phyloP scores from a whole-genome alignment of 192 early-diverging fungal genomes.

The Physocladia obscura region DNA sequence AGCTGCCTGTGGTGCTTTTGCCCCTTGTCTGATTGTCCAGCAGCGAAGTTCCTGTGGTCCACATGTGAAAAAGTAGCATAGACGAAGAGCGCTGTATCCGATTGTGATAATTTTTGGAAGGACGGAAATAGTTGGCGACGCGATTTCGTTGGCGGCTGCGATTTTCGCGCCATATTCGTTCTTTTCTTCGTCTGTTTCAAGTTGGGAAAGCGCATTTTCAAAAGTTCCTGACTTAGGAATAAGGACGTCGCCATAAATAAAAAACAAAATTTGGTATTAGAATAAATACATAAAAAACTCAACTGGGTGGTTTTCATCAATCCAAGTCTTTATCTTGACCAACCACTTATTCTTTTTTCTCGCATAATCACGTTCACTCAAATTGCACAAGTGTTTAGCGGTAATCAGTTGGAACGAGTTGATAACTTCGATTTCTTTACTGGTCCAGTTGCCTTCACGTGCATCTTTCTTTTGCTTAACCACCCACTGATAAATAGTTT shows the following conservation, averaged over 20 bases:
- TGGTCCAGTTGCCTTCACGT: conserved; percentile 85
- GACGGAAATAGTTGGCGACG: conserved; percentile 48
- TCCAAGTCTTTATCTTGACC: conserved; percentile 86
- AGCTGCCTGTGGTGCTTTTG: conserved; percentile 88
- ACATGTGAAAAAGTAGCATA: conserved; percentile 93
- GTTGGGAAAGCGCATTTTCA: conserved; percentile 63
- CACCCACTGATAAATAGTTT: conserved; percentile 79
- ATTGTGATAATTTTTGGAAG: conserved; percentile 88
- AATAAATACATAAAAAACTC: not conserved
- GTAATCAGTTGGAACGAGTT: conserved; percentile 84
- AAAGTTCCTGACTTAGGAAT: conserved; percentile 88
- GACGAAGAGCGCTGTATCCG: conserved; percentile 83
- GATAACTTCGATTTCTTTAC: conserved; percentile 89
- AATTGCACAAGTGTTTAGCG: conserved; percentile 87
- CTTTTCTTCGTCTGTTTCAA: conserved; percentile 58
- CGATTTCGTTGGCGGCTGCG: conserved; percentile 53
- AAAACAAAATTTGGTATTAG: not conserved
- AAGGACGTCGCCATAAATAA: conserved; percentile 66
- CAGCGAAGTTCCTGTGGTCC: conserved; percentile 89
- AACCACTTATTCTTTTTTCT: conserved; percentile 96
- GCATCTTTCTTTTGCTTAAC: conserved; percentile 79
- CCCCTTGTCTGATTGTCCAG: conserved; percentile 83
- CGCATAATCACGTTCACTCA: conserved; percentile 83
- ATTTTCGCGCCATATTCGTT: conserved; percentile 64
- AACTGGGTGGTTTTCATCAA: conserved; percentile 81